A percentile compares a stretch with the other conserved stretches of the same genome.
Evolutionary conservation across 148 eudicot species (phyloP).

Genomic region (Hydrangea macrophylla): DNA sequence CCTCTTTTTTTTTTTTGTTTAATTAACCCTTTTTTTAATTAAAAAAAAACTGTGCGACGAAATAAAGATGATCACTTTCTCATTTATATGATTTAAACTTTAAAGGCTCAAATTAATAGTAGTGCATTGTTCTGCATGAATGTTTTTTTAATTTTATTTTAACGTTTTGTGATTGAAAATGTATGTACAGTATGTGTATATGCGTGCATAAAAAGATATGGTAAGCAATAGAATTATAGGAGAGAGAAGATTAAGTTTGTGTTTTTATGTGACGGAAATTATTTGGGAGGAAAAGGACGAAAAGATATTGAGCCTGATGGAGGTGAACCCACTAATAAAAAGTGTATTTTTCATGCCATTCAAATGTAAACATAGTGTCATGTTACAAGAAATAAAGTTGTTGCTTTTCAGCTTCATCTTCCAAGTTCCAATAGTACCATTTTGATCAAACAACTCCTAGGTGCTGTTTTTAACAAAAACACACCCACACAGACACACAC

Average conservation of each 20-base stretch:
- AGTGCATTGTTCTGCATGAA: too few species aligned
- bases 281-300: conserved; percentile 2
- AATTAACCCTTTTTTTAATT: too few species aligned
- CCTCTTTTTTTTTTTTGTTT: too few species aligned
- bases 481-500: too few species aligned
- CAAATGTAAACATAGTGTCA: neutral
- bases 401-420: neutral
- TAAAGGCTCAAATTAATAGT: too few species aligned
- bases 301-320: conserved; percentile 6
- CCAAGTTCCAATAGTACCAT: neutral
- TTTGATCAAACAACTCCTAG: neutral
- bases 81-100: neutral
- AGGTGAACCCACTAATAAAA: conserved; percentile 4
- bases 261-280: neutral
- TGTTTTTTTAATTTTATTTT: too few species aligned
- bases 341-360: neutral
- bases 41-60: too few species aligned
- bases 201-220: neutral
- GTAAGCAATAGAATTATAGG: neutral
- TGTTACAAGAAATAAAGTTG: neutral
- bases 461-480: neutral
- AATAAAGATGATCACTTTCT: neutral
- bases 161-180: too few species aligned
- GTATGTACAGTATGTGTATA: too few species aligned
- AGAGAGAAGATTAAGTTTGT: too few species aligned